These are phyloP conservation scores for Xanthoconium separans DNA, from an alignment of 1,284 basidiomycete genomes.

Conservation along the genomic window DNA sequence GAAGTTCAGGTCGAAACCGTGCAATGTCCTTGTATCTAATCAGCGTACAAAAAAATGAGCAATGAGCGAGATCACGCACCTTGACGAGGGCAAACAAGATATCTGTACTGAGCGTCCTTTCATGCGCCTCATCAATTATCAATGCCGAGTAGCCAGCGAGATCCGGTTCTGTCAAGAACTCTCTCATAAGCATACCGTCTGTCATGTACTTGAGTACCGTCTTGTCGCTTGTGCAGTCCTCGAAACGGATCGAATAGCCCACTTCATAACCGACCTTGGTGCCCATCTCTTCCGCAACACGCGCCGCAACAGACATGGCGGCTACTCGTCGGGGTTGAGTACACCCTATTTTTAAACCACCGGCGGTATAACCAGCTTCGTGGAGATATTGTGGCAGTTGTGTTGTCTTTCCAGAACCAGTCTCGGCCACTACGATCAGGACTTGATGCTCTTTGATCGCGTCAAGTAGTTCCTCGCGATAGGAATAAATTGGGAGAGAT, in stretches of 20 bases:
- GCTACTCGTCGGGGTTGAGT: constrained; percentile 99
- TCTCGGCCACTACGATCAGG: constrained; percentile 90
- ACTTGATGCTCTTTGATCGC: constrained; percentile 92
- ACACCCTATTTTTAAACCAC: constrained; percentile 91
- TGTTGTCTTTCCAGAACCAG: constrained; percentile 97
- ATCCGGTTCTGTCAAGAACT: constrained; percentile 95
- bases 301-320: constrained; percentile 98
- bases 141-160: constrained; percentile 89
- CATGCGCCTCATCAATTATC: constrained; percentile 97
- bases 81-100: constrained; percentile 96
- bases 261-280: constrained; percentile 96
- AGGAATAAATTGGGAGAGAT: constrained; percentile 86
- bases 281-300: constrained; percentile 99
- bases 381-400: constrained; percentile 98
- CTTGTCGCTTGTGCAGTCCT: constrained; percentile 98
- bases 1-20: constrained; percentile 91
- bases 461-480: constrained; percentile 82
- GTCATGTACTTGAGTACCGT: constrained; percentile 99
- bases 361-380: constrained; percentile 92
- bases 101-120: constrained; percentile 93
- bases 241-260: constrained; percentile 98
- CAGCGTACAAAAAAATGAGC: constrained; percentile 9
- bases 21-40: constrained; percentile 72
- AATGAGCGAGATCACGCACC: constrained; percentile 47
- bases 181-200: constrained; percentile 95